Conservation (phyloP, 257 asterid genomes). For the Voacanga thouarsii region DNA sequence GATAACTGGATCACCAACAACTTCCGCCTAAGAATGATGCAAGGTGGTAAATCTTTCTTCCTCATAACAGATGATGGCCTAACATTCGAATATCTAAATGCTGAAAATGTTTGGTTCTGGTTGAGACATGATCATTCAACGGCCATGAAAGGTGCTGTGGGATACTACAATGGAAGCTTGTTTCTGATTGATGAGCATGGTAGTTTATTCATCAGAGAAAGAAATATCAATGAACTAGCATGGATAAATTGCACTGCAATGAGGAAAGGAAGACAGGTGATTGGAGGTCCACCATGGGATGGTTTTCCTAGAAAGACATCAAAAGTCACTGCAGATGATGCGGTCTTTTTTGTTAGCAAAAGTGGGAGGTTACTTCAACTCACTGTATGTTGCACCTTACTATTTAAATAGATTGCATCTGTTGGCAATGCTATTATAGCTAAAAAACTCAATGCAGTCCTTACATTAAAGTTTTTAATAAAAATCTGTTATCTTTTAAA, state of each 20-base stretch:
- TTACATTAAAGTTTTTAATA: background rate
- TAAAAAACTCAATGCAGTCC: background rate
- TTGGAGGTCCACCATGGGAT: constrained; percentile 89
- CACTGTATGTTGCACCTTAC: constrained; percentile 44
- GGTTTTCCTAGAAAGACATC: constrained; percentile 40
- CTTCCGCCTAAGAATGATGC: constrained; percentile 68
- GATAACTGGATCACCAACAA: constrained; percentile 23
- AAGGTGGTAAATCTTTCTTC: constrained; percentile 64
- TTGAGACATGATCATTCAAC: constrained; percentile 62
- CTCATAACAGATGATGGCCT: constrained; percentile 48
- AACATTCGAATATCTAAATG: constrained; percentile 59
- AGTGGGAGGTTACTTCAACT: constrained; percentile 66
- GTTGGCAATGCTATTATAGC: background rate
- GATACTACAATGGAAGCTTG: constrained; percentile 77
- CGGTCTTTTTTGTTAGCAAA: constrained; percentile 67
- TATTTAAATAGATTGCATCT: background rate
- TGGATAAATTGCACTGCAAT: constrained; percentile 85
- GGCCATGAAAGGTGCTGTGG: constrained; percentile 55
- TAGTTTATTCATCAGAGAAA: constrained; percentile 69
- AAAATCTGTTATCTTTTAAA: background rate
- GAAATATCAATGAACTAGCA: constrained; percentile 45
- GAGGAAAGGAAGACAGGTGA: constrained; percentile 63
- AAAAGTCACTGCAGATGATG: constrained; percentile 55
- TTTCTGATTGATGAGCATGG: constrained; percentile 67
- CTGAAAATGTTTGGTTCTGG: constrained; percentile 74